Evolutionary conservation across 768 basidiomycete genomes (phyloP).

Genomic region (Lentinula edodes): DNA sequence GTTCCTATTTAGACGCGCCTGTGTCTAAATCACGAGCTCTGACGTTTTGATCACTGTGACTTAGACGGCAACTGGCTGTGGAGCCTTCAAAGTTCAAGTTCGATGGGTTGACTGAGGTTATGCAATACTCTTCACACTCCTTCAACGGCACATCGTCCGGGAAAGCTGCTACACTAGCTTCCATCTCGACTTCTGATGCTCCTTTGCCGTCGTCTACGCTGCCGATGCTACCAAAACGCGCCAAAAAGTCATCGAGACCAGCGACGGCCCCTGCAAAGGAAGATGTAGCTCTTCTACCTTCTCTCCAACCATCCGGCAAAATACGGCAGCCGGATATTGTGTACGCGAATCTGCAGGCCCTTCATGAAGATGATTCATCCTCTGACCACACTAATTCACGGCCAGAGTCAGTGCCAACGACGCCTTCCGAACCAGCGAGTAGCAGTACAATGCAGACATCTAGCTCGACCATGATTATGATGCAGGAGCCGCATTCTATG

Average conservation of each 20-base stretch:
- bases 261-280: slow-evolving; percentile 42
- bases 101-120: background rate
- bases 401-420: slow-evolving; percentile 2
- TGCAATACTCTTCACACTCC: background rate
- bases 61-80: background rate
- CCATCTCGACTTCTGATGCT: background rate
- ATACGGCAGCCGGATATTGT: background rate
- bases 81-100: background rate
- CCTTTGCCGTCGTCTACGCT: background rate
- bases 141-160: background rate
- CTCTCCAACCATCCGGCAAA: background rate
- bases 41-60: background rate
- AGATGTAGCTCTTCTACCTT: slow-evolving; percentile 33
- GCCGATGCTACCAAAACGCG: slow-evolving; percentile 15
- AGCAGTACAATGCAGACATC: background rate
- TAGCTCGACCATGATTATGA: background rate
- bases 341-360: slow-evolving; percentile 16
- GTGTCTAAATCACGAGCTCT: slow-evolving; percentile 3
- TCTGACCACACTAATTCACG: background rate
- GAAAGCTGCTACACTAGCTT: background rate
- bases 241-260: slow-evolving; percentile 27
- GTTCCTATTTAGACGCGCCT: too few species aligned
- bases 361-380: slow-evolving; percentile 17
- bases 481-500: background rate
- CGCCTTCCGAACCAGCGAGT: background rate